A percentile compares a stretch with the other conserved stretches of the same genome.
phyloP scores from a whole-genome alignment of 192 early-diverging fungal species.

The Backusella tuberculispora region DNA sequence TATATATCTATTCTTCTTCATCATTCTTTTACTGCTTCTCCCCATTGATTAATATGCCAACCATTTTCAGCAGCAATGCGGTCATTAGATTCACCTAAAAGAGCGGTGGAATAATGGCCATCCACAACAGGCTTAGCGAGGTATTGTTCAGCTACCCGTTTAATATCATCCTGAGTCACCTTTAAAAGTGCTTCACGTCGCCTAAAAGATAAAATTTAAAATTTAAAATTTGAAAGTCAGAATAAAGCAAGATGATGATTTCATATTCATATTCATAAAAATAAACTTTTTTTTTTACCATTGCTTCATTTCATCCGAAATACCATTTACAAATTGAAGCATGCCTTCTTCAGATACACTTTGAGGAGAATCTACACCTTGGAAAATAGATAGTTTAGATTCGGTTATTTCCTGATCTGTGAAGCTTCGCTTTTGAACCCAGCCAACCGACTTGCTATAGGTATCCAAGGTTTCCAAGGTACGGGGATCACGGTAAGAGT shows the following conservation, averaged over 20 bases:
- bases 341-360: conserved; percentile 86
- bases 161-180: conserved; percentile 69
- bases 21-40: conserved; percentile 23
- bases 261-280: background rate
- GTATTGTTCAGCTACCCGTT: conserved; percentile 61
- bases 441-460: conserved; percentile 66
- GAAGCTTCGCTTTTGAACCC: conserved; percentile 62
- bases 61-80: conserved; percentile 23
- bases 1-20: background rate
- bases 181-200: conserved; percentile 78
- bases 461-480: conserved; percentile 73
- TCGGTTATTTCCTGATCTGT: conserved; percentile 77
- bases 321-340: conserved; percentile 73
- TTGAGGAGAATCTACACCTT: conserved; percentile 81
- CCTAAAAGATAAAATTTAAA: conserved; percentile 43
- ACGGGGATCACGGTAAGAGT: conserved; percentile 92
- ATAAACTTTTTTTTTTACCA: conserved; percentile 43
- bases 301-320: conserved; percentile 88
- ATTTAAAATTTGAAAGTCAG: background rate
- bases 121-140: conserved; percentile 9
- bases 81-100: conserved; percentile 42
- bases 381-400: conserved; percentile 91
- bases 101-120: conserved; percentile 43
- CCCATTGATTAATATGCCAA: conserved; percentile 34
- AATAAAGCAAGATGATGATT: conserved; percentile 3